Evolutionary conservation across 2,329 filamentous ascomycete genomes (phyloP).

Genomic region (Trichoderma polysporum): DNA sequence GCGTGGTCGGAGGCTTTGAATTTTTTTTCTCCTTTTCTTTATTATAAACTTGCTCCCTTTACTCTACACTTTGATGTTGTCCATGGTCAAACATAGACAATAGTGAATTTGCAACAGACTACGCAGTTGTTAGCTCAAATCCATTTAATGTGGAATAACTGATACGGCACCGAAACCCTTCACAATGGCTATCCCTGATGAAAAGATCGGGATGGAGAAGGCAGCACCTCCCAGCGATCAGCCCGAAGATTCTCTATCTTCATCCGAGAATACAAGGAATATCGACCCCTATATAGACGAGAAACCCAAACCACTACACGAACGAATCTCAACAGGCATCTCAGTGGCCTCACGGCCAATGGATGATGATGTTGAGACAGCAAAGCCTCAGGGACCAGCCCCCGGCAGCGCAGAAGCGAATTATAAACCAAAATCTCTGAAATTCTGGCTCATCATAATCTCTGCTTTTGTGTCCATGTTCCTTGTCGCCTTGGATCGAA

Average conservation of each 20-base stretch:
- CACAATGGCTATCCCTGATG: conserved; percentile 3
- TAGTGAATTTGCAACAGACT: neutral
- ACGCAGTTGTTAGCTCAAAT: neutral
- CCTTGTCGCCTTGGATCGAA: conserved; percentile 56
- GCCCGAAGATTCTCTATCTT: neutral
- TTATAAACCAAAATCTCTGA: conserved; percentile 52
- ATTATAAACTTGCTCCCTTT: neutral
- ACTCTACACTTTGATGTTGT: neutral
- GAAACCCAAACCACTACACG: neutral
- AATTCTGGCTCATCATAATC: conserved; percentile 56
- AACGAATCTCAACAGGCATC: neutral
- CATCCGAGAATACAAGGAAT: neutral
- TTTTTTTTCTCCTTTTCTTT: neutral
- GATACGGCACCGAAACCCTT: neutral
- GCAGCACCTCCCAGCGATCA: neutral
- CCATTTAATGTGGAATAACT: neutral
- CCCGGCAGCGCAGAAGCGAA: conserved; percentile 39
- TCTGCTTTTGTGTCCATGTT: conserved; percentile 57
- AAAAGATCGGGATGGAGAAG: neutral
- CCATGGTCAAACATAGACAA: neutral
- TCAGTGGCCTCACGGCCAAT: neutral
- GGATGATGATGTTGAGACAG: conserved; percentile 24
- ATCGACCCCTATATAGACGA: neutral
- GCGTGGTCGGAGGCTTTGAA: neutral
- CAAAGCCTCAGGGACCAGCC: conserved; percentile 22